Percentiles rank a stretch among this genome's conserved stretches.
phyloP scores from a whole-genome alignment of 1,284 basidiomycete genomes.

The Ganoderma resinaceum region DNA sequence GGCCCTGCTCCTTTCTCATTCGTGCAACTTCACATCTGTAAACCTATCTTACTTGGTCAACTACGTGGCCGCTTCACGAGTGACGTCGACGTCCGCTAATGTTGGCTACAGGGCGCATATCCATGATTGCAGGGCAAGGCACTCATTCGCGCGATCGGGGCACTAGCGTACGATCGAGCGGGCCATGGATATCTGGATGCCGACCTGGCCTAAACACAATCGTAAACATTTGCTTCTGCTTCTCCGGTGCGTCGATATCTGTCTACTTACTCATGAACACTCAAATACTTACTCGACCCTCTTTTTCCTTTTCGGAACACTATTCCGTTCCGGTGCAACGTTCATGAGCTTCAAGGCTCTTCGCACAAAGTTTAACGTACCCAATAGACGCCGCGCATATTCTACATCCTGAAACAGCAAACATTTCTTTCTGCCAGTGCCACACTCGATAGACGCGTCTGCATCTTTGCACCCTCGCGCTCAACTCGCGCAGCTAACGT shows the following conservation, averaged over 20 bases:
- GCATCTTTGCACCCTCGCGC: constrained; percentile 1
- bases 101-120: neutral
- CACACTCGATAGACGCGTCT: neutral
- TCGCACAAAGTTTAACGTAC: neutral
- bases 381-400: neutral
- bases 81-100: neutral
- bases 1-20: neutral
- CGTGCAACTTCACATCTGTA: neutral
- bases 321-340: neutral
- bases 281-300: neutral
- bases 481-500: neutral
- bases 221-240: neutral
- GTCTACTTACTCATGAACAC: neutral
- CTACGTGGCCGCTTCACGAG: neutral
- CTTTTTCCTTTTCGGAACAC: neutral
- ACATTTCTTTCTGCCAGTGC: neutral
- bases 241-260: neutral
- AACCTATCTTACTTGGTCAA: neutral
- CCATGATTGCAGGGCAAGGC: neutral
- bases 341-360: neutral
- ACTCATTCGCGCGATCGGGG: neutral
- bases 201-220: neutral
- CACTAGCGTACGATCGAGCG: neutral
- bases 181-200: neutral
- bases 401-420: neutral